Base-by-base conservation (phyloP, 805 yeast genomes). In the Metschnikowia orientalis region DNA sequence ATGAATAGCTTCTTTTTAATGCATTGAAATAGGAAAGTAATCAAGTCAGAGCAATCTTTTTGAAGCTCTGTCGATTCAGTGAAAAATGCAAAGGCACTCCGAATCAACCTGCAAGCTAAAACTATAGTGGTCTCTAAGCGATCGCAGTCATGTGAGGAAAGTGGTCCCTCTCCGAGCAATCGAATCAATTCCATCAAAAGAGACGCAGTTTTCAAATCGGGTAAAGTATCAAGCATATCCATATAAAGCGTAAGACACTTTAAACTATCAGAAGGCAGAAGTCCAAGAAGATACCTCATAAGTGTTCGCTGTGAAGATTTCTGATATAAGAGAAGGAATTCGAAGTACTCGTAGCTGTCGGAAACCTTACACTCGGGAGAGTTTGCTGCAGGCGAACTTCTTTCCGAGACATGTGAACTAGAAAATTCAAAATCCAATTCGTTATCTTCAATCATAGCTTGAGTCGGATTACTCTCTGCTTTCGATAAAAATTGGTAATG, bases 31-130 rank as follows among this genome's bases (percentile, higher is more conserved):
- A 76, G 39, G 68, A 75, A 79, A 1, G 56, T 50, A 23, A 65
- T 56, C 12, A 79, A 63, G 42, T 77, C 82, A 22, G 46, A 48
- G 26, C 68, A 65, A 30, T 75, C 80, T 3, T 59, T 59, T 12
- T 50, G 41, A 30, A 33, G 23, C 9, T 35, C 35, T 16, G 15
- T 18, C 8, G n/a, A 24, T 9, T 12, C 17, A 4, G 15, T 18
- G 15, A 36, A 24, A 8, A 35, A 16, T 6, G 20, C 20, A n/a
- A 29, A 35, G 6, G 38, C 20, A 9, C 11, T 17, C 4, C 9
- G n/a, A 4, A 32, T 30, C 21, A 30, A n/a, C 17, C 26, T 10
- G 20, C 69, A 60, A 0, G 63, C 50, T 0, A 59, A 35, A n/a
- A 49, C 29, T 1, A 69, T 32, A 1, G 73, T 55, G 8, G 57